Base-by-base conservation (phyloP, 2,329 filamentous ascomycete species). In the Westerdykella aurantiaca region DNA sequence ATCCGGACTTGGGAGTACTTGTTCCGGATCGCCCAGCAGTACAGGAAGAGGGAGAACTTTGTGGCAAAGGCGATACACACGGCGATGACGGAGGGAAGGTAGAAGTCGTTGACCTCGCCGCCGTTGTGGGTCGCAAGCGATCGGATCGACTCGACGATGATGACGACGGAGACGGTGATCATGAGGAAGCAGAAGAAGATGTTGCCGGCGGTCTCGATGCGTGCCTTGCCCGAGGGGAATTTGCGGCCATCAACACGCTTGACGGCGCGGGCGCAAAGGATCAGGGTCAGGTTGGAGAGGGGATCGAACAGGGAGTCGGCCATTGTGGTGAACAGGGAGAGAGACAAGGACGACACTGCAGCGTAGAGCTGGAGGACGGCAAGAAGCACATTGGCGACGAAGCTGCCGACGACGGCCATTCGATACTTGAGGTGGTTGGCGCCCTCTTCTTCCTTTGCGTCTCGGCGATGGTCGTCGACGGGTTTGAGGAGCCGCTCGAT, bases 321-420 rank as follows among this genome's bases (percentile, higher is more conserved):
- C 86, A 95, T 95, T 50, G 91, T 98, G 13, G 93, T 96, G 72
- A 97, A 96, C 38, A 98, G 81, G 5, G 91, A 95, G 31, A 97
- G 78, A n/a, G 89, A 96, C 38, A 85, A 82, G 0, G 90, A 95
- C 0, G 86, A 81, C 37, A 88, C 79, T 48, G 93, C 93, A 35
- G 85, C 93, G 64, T 94, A 98, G 31, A 96, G 73, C 69, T 98
- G 93, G 14, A 98, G 75, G 4, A 76, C 76, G 0, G 90, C 82
- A 5, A 98, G 77, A 22, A 86, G 49, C 44, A 96, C 67, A 58
- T 97, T 97, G 46, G 90, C 91, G 1, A 72, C 79, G 56, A 96
- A 88, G 31, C 73, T 80, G 18, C 80, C 82, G 43, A 78, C 74
- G 38, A 85, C 79, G 5, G 82, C 82, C 48, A 85, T 86, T 57